Conservation (phyloP, 495 filamentous ascomycete species). For the Tuber borchii region DNA sequence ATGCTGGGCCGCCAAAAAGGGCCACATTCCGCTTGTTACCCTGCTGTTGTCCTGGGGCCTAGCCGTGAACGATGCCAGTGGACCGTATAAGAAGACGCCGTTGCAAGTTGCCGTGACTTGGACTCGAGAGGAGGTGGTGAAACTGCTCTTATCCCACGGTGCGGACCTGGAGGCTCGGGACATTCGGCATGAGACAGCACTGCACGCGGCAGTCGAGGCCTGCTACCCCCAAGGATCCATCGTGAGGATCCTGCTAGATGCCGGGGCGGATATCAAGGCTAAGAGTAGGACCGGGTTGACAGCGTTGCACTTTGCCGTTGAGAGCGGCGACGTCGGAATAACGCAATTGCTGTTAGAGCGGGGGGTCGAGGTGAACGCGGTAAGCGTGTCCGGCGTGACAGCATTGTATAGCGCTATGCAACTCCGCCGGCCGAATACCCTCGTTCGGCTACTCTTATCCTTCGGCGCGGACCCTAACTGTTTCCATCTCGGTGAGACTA, state of each 20-base stretch:
- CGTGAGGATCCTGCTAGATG: neutral
- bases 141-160: conserved; percentile 11
- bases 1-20: conserved; percentile 3
- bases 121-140: neutral
- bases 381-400: neutral
- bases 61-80: neutral
- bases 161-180: conserved; percentile 15
- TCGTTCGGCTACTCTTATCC: neutral
- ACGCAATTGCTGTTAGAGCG: neutral
- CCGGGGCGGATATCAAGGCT: conserved; percentile 1
- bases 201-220: conserved; percentile 33
- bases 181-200: conserved; percentile 30
- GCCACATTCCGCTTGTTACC: neutral
- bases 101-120: conserved; percentile 1
- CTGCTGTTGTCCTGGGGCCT: neutral
- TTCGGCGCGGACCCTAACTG: neutral
- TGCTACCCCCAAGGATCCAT: neutral
- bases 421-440: neutral
- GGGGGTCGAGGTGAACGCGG: neutral
- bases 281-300: neutral
- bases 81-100: neutral
- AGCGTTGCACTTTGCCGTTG: conserved; percentile 1
- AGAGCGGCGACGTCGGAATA: neutral
- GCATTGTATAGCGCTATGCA: conserved; percentile 3
- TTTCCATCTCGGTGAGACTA: neutral